Conservation (phyloP, 2,329 filamentous ascomycete species). For the Ophiocordyceps unilateralis region DNA sequence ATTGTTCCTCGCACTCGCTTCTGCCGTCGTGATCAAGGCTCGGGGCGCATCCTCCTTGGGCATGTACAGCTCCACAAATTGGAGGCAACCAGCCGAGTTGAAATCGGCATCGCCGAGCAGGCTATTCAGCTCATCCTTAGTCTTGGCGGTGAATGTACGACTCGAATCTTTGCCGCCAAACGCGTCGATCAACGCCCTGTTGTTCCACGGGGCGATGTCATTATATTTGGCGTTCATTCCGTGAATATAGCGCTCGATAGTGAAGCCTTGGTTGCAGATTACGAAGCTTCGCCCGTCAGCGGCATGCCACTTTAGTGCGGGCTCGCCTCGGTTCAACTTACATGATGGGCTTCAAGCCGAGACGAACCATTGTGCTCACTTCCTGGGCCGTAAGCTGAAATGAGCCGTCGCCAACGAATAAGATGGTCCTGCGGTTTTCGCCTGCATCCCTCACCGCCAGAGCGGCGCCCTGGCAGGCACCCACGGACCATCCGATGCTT, state of each 20-base stretch:
- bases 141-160: no score
- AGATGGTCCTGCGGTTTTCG: constrained; percentile 50
- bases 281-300: constrained; percentile 38
- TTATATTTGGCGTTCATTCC: constrained; percentile 69
- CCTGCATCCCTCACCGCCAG: constrained; percentile 53
- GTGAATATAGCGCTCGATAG: constrained; percentile 79
- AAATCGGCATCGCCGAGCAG: no score
- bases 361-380: constrained; percentile 65
- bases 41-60: no score
- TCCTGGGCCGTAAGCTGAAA: constrained; percentile 77
- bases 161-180: constrained; percentile 48
- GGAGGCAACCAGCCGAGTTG: no score
- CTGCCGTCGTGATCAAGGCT: no score
- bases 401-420: constrained; percentile 79
- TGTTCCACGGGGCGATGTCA: constrained; percentile 61
- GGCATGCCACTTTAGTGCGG: no score
- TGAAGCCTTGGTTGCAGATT: constrained; percentile 78
- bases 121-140: no score
- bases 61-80: no score
- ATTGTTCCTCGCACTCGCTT: no score
- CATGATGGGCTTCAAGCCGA: constrained; percentile 59
- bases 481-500: constrained; percentile 44
- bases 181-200: constrained; percentile 46
- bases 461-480: constrained; percentile 46
- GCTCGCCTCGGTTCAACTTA: constrained; percentile 21